A percentile compares a stretch with the other conserved stretches of the same genome.
These are phyloP conservation scores for Picocystis sp. DNA, from an alignment of 163 green algal species.

Conservation along the genomic window DNA sequence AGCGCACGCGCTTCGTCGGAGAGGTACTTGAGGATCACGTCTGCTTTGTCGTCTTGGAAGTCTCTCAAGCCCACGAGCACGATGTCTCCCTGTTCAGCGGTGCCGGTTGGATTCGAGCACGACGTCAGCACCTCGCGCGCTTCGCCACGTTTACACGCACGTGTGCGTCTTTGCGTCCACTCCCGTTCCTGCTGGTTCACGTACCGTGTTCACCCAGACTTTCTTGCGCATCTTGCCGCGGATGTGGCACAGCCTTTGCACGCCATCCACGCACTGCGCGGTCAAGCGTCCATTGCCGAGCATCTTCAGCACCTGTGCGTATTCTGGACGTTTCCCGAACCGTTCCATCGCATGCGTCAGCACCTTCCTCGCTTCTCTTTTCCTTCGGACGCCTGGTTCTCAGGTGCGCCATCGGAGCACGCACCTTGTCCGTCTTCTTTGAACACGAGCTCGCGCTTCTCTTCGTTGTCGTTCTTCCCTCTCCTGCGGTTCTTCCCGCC, in stretches of 20 bases:
- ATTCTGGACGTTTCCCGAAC: constrained; percentile 41
- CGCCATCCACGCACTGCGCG: constrained; percentile 93
- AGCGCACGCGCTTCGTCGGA: constrained; percentile 87
- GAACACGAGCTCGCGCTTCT: constrained; percentile 99
- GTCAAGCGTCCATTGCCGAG: constrained; percentile 95
- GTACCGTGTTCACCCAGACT: constrained; percentile 66
- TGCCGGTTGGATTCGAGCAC: background rate
- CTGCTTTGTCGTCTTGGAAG: constrained; percentile 86
- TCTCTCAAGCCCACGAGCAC: constrained; percentile 90
- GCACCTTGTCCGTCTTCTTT: constrained; percentile 93
- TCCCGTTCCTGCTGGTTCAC: background rate
- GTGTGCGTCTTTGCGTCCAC: too few species aligned
- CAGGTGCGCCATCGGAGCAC: background rate
- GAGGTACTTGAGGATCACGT: constrained; percentile 91
- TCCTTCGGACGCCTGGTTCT: too few species aligned
- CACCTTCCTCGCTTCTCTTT: too few species aligned
- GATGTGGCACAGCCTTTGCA: constrained; percentile 97
- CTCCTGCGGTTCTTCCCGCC: too few species aligned
- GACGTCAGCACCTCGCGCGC: background rate
- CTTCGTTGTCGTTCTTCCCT: constrained; percentile 92
- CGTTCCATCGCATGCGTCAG: background rate
- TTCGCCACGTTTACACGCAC: too few species aligned
- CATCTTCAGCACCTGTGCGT: constrained; percentile 92
- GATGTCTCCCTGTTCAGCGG: constrained; percentile 66
- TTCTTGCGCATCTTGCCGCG: constrained; percentile 99